Conservation (phyloP, 139 green algal species). For the Volvox reticuliferus region DNA sequence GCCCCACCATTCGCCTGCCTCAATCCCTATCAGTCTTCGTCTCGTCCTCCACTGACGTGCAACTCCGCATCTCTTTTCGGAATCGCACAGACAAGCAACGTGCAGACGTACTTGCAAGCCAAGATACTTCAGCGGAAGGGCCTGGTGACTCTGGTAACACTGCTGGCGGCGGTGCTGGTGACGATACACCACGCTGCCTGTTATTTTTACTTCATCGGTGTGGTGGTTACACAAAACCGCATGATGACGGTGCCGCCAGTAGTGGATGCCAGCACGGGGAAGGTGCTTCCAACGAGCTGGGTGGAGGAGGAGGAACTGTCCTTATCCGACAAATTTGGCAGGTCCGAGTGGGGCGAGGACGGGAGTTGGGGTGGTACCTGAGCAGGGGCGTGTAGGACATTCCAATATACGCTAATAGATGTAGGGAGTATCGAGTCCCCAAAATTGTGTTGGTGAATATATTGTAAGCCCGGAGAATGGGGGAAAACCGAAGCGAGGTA, state of each 20-base stretch:
- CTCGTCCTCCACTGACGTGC: too few relatives aligned
- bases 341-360: not conserved
- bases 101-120: constrained; percentile 42
- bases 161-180: constrained; percentile 56
- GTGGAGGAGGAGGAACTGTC: constrained; percentile 9
- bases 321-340: not conserved
- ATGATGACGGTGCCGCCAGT: not conserved
- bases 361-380: too few relatives aligned
- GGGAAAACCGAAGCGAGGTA: too few relatives aligned
- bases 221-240: constrained; percentile 23
- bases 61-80: too few relatives aligned
- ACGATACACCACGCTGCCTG: constrained; percentile 62
- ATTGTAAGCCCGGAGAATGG: too few relatives aligned
- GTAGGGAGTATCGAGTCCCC: too few relatives aligned
- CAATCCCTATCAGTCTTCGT: too few relatives aligned
- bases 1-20: too few relatives aligned
- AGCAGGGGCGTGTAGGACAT: too few relatives aligned
- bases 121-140: constrained; percentile 45
- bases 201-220: constrained; percentile 57
- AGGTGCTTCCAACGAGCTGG: not conserved
- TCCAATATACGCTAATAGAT: too few relatives aligned
- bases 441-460: too few relatives aligned
- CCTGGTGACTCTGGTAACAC: not conserved
- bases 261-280: not conserved
- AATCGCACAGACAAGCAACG: constrained; percentile 26